Evolutionary conservation across 2,329 filamentous ascomycete genomes (phyloP), one percentile per base, ranked within the genome.

Genomic region (Tolypocladium endophyticum): DNA sequence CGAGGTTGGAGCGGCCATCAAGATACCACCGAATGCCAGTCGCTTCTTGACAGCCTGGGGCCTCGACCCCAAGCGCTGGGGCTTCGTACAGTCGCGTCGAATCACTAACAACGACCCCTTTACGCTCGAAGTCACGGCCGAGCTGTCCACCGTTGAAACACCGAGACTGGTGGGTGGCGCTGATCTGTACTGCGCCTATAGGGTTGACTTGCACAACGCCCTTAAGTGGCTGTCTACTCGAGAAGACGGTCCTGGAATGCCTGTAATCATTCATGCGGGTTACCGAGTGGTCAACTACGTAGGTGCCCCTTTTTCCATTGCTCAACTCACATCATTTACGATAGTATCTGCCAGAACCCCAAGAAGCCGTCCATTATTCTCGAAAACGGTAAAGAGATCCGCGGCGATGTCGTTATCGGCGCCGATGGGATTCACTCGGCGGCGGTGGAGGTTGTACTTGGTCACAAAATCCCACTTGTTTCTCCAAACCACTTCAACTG

Each of bases 351-450:
- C 23, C 45, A 73, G 68, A 58, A 71, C 38, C 57, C 68, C 1
- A 64, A 62, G 2, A 58, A 58, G 18, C 67, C 71, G 0, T 69
- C 68, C 0, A 67, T 73, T 3, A 66, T 64, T 0, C 64, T 76
- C 7, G 60, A 60, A 7, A 62, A 65, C n/a, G 74, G 73, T 3
- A 58, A 65, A 5, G 61, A 64, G 16, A 61, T 73, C 14, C 55
- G 55, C 7, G 70, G 66, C 25, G 76, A 79, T 60, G 60, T 79
- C 3, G 70, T 79, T 23, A 68, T 80, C 41, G 76, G 73, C 4
- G 77, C 78, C 2, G 78, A 81, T 62, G 78, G 78, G 7, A 66
- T 77, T 20, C 75, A 77, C 57, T 73, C 71, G 18, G 58, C 64
- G 9, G 73, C 67, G 16, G 62, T 66, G 6, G 65, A 71, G 58